Conservation (phyloP, 2,329 filamentous ascomycete genomes). For the Trematosphaeria pertusa region DNA sequence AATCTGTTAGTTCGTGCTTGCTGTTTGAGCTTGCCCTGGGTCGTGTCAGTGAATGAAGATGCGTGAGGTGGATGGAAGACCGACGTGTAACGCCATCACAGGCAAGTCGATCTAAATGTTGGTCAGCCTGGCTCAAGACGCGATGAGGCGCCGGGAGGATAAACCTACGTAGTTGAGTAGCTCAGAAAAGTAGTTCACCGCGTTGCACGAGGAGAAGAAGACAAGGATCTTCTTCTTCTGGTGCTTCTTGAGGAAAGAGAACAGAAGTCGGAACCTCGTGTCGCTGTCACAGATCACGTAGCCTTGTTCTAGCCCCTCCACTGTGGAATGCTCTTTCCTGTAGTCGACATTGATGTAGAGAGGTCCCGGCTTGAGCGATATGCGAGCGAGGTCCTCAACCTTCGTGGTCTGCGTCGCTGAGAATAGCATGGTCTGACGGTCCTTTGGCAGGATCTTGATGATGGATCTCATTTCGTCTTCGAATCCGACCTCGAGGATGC, state of each 20-base stretch:
- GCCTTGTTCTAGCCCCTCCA: conserved; percentile 92
- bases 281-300: conserved; percentile 94
- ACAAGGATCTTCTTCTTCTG: conserved; percentile 97
- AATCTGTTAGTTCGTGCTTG: conserved; percentile 99
- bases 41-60: too few relatives aligned
- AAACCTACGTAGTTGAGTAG: conserved; percentile 95
- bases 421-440: conserved; percentile 97
- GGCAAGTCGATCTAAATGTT: conserved; percentile 96
- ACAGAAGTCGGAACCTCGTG: conserved; percentile 90
- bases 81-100: conserved; percentile 82
- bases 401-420: conserved; percentile 98
- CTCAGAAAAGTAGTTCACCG: conserved; percentile 94
- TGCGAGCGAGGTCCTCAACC: conserved; percentile 93
- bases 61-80: too few relatives aligned
- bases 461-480: conserved; percentile 98
- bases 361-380: conserved; percentile 88
- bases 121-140: too few relatives aligned
- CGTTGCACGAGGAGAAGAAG: conserved; percentile 86
- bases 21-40: conserved; percentile 97
- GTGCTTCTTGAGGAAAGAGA: conserved; percentile 92
- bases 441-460: conserved; percentile 85
- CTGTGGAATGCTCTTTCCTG: conserved; percentile 86
- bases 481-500: conserved; percentile 96
- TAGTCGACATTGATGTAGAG: conserved; percentile 98
- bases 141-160: too few relatives aligned